Conservation (phyloP, 106 monocot species). For the Xerophyta viscosa region DNA sequence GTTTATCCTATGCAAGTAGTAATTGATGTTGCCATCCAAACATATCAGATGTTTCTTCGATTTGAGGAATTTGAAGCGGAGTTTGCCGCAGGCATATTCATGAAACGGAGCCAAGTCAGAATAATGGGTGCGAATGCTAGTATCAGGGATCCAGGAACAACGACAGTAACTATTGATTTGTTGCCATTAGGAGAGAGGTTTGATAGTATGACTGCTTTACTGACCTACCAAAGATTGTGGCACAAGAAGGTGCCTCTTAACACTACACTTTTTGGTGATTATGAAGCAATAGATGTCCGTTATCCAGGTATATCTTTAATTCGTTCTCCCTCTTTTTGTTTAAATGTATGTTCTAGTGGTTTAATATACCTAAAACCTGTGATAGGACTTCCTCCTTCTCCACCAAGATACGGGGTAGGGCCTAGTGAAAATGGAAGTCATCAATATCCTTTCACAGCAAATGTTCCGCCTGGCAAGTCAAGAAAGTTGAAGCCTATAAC, state of each 20-base stretch:
- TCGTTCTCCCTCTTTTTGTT: not conserved
- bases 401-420: conserved; percentile 25
- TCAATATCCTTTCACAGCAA: conserved; percentile 54
- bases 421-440: conserved; percentile 20
- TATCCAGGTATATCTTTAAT: conserved; percentile 60
- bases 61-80: conserved; percentile 76
- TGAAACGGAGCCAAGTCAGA: conserved; percentile 97
- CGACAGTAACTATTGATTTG: conserved; percentile 66
- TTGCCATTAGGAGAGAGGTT: conserved; percentile 83
- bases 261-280: conserved; percentile 68
- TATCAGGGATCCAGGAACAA: conserved; percentile 49
- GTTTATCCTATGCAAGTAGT: conserved; percentile 69
- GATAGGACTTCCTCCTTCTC: conserved; percentile 70
- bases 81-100: conserved; percentile 80
- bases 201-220: conserved; percentile 64
- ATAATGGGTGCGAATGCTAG: conserved; percentile 84
- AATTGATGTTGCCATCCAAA: conserved; percentile 59
- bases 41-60: conserved; percentile 56
- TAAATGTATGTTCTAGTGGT: not conserved
- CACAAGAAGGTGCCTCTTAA: conserved; percentile 60
- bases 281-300: conserved; percentile 58
- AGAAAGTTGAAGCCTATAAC: conserved; percentile 61
- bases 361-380: not conserved
- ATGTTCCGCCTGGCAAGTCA: conserved; percentile 28
- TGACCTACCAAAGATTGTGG: conserved; percentile 85